Evolutionary conservation across 2,329 filamentous ascomycete genomes (phyloP).

Genomic region (Chrysoporthe puriensis): DNA sequence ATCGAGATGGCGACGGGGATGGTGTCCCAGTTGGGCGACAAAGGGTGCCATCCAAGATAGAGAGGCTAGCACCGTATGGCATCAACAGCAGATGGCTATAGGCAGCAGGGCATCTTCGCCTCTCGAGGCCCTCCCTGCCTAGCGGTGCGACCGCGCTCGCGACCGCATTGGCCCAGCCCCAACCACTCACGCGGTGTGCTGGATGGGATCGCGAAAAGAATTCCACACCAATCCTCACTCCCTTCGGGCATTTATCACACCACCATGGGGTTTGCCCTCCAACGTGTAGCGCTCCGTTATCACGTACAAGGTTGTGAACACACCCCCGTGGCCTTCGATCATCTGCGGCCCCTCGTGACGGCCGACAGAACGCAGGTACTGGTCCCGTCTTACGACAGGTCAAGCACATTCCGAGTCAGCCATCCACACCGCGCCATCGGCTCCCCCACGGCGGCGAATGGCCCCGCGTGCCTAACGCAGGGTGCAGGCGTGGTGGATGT

Average conservation of each 20-base stretch:
- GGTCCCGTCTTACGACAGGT: slow-evolving; percentile 22
- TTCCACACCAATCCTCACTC: background rate
- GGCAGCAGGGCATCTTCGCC: background rate
- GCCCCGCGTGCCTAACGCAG: slow-evolving; percentile 18
- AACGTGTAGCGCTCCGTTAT: background rate
- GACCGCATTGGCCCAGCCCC: slow-evolving; percentile 12
- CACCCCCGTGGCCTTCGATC: slow-evolving; percentile 12
- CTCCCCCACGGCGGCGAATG: background rate
- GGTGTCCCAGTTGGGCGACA: background rate
- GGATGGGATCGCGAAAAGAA: background rate
- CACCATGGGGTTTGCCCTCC: slow-evolving; percentile 3
- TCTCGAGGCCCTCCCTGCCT: background rate
- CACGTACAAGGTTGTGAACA: background rate
- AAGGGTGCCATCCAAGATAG: background rate
- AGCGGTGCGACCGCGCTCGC: background rate
- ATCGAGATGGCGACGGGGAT: background rate
- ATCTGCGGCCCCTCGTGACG: slow-evolving; percentile 30
- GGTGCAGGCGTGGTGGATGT: slow-evolving; percentile 1
- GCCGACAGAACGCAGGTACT: slow-evolving; percentile 28
- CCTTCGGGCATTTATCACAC: slow-evolving; percentile 12
- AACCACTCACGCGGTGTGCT: slow-evolving; percentile 2
- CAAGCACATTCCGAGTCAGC: slow-evolving; percentile 17
- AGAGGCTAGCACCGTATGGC: no score
- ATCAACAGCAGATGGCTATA: background rate
- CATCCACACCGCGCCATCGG: slow-evolving; percentile 12